These are phyloP conservation scores for Colletotrichum falcatum DNA, from an alignment of 2,329 filamentous ascomycete genomes.

Conservation along the genomic window DNA sequence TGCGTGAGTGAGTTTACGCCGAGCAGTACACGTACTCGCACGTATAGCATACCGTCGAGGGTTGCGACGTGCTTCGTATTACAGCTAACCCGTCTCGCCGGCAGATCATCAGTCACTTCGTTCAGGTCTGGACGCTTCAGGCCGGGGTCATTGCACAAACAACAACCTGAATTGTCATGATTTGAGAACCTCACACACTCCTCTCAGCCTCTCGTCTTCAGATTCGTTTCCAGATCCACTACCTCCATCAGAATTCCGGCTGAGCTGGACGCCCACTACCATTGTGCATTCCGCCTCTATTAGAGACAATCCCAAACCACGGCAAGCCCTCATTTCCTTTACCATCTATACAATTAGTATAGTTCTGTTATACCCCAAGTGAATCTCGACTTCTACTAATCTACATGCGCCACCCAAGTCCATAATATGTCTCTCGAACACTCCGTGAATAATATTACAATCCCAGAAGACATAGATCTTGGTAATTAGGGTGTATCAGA, in stretches of 20 bases:
- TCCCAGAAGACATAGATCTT: background rate
- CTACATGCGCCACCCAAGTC: slow-evolving; percentile 20
- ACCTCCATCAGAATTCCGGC: background rate
- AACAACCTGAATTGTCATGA: background rate
- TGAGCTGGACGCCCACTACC: background rate
- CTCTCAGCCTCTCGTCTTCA: background rate
- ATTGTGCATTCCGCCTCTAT: slow-evolving; percentile 11
- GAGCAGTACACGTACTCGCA: background rate
- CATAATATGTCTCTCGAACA: background rate
- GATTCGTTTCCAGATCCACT: background rate
- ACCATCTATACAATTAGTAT: too few relatives aligned
- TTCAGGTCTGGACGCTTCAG: background rate
- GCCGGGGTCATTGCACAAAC: background rate
- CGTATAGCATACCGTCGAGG: background rate
- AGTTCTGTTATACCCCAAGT: background rate
- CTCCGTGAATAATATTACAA: background rate
- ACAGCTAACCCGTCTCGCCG: background rate
- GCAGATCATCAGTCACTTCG: background rate
- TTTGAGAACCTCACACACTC: background rate
- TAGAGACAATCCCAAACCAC: slow-evolving; percentile 3
- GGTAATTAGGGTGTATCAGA: background rate
- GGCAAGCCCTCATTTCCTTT: background rate
- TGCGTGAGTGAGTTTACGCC: slow-evolving; percentile 19
- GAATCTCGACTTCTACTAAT: slow-evolving; percentile 4
- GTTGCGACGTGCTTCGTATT: background rate